phyloP scores from a whole-genome alignment of 176 grass and related monocot genomes.

The Elymus sibiricus region DNA sequence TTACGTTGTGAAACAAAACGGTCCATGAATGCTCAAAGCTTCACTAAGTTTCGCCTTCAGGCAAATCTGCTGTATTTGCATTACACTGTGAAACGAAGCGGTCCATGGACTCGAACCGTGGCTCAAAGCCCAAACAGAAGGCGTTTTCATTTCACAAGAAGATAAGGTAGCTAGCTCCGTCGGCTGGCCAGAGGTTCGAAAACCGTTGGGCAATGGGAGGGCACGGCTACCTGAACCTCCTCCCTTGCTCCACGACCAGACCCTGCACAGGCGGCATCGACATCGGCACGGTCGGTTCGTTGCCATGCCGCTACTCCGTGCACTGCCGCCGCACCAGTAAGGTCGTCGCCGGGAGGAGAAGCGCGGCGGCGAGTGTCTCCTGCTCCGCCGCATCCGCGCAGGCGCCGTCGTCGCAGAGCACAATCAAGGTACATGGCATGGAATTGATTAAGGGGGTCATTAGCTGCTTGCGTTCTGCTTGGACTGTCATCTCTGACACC shows the following conservation, averaged over 20 bases:
- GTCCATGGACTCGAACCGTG: too few relatives aligned
- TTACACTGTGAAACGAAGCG: too few relatives aligned
- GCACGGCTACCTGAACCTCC: neutral
- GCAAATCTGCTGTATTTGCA: too few relatives aligned
- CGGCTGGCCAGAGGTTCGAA: neutral
- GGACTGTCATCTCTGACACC: neutral
- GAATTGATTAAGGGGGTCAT: too few relatives aligned
- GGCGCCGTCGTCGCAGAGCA: conserved; percentile 53
- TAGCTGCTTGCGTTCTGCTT: neutral
- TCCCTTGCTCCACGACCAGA: neutral
- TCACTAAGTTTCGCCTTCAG: too few relatives aligned
- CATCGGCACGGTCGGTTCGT: conserved; percentile 24
- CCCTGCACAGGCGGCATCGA: neutral
- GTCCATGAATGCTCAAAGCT: too few relatives aligned
- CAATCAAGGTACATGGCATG: conserved; percentile 52
- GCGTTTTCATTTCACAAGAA: neutral
- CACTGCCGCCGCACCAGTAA: neutral
- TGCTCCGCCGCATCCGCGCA: conserved; percentile 49
- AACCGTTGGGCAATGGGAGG: neutral
- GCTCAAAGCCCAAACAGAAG: too few relatives aligned
- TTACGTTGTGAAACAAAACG: too few relatives aligned
- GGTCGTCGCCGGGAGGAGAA: conserved; percentile 1
- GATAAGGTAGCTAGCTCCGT: conserved; percentile 23
- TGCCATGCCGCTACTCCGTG: conserved; percentile 22
- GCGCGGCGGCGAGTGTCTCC: conserved; percentile 21